Evolutionary conservation across 1,284 basidiomycete genomes (phyloP).

Genomic region (Malassezia obtusa): DNA sequence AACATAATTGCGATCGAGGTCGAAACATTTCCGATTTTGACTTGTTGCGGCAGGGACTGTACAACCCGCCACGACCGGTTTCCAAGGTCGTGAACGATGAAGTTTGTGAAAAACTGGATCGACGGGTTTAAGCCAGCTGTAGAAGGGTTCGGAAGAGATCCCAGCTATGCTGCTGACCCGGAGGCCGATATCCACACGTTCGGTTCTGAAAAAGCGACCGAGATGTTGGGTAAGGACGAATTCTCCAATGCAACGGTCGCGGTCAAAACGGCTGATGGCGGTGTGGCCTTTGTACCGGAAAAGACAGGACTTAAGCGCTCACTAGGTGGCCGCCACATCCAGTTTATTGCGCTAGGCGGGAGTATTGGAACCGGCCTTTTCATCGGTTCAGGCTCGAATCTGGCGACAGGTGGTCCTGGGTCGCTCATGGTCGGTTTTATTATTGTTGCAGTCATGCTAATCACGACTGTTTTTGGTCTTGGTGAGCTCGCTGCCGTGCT

Average conservation of each 20-base stretch:
- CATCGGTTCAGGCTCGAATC: slow-evolving; percentile 52
- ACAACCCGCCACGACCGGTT: too few species aligned
- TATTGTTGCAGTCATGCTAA: slow-evolving; percentile 46
- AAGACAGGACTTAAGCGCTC: slow-evolving; percentile 31
- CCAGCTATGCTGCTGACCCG: not conserved
- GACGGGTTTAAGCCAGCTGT: slow-evolving; percentile 21
- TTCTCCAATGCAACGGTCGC: slow-evolving; percentile 13
- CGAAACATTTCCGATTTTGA: too few species aligned
- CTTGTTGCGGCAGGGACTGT: too few species aligned
- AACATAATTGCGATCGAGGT: too few species aligned
- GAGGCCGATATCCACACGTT: not conserved
- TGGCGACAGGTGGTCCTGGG: slow-evolving; percentile 52
- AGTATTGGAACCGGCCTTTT: slow-evolving; percentile 53
- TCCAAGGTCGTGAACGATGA: not conserved
- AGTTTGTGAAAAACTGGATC: slow-evolving; percentile 14
- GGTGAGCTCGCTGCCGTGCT: slow-evolving; percentile 41
- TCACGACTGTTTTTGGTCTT: slow-evolving; percentile 48
- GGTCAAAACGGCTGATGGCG: slow-evolving; percentile 12
- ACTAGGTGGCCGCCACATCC: slow-evolving; percentile 36
- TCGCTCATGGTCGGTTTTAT: slow-evolving; percentile 47
- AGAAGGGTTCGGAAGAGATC: slow-evolving; percentile 3
- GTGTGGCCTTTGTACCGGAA: slow-evolving; percentile 10
- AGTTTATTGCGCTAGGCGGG: slow-evolving; percentile 38
- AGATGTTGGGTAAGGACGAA: slow-evolving; percentile 11
- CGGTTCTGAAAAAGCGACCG: not conserved